Evolutionary conservation across 2,329 filamentous ascomycete genomes (phyloP).

Genomic region (Colletotrichum tofieldiae): DNA sequence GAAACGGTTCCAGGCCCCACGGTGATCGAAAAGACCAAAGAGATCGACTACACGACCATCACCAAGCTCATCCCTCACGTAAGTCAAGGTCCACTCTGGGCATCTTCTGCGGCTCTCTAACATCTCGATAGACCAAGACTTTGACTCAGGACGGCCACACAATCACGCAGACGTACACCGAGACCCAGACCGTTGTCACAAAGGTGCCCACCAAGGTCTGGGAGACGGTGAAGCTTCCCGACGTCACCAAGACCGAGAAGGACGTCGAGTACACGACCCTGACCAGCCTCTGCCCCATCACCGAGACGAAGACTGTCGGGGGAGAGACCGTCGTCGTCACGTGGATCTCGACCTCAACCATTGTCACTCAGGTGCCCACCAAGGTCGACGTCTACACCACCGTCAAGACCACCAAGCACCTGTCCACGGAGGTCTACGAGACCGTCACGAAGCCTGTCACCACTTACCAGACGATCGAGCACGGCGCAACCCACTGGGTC

Average conservation of each 20-base stretch:
- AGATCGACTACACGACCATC: conserved; percentile 47
- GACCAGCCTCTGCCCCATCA: conserved; percentile 62
- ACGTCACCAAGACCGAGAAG: conserved; percentile 56
- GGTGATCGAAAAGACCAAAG: conserved; percentile 50
- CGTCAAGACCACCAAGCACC: conserved; percentile 51
- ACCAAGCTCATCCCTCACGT: conserved; percentile 23
- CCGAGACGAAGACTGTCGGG: conserved; percentile 47
- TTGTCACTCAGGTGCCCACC: conserved; percentile 50
- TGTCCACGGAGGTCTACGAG: conserved; percentile 56
- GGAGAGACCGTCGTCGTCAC: conserved; percentile 59
- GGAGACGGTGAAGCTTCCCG: conserved; percentile 54
- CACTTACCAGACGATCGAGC: conserved; percentile 61
- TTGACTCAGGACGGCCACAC: conserved; percentile 43
- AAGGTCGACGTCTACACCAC: conserved; percentile 54
- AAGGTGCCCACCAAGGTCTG: conserved; percentile 52
- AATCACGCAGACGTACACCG: conserved; percentile 47
- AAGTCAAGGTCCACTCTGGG: not conserved
- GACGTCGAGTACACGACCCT: conserved; percentile 59
- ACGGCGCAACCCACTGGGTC: conserved; percentile 52
- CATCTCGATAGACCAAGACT: conserved; percentile 27
- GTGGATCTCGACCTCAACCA: conserved; percentile 57
- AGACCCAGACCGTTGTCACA: conserved; percentile 50
- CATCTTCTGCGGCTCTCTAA: not conserved
- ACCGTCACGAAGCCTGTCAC: conserved; percentile 57
- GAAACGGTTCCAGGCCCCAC: conserved; percentile 56